Conservation (phyloP, 2,329 filamentous ascomycete genomes). For the Trichoderma koningii region DNA sequence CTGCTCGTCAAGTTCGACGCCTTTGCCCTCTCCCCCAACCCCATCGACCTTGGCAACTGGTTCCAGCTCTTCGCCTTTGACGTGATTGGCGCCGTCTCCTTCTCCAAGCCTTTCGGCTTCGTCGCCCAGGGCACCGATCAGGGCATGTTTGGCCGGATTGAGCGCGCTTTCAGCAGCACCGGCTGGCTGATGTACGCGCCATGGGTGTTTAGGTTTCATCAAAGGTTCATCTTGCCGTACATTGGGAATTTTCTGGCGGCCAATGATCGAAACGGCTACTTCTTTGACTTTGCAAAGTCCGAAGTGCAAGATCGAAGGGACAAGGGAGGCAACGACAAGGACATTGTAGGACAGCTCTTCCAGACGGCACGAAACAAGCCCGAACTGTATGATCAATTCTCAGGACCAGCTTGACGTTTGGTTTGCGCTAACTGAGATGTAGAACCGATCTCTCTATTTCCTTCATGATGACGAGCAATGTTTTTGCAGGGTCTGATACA, state of each 20-base stretch:
- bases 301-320: background rate
- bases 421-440: background rate
- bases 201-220: background rate
- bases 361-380: background rate
- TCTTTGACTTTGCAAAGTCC: background rate
- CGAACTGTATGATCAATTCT: background rate
- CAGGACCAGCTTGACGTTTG: background rate
- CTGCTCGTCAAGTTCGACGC: background rate
- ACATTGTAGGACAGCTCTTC: slow-evolving; percentile 1
- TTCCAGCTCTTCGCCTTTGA: background rate
- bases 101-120: background rate
- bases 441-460: background rate
- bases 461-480: background rate
- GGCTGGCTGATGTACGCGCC: background rate
- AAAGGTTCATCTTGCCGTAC: background rate
- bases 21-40: background rate
- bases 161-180: background rate
- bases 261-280: background rate
- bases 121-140: background rate
- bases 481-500: background rate
- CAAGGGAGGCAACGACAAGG: background rate
- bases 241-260: background rate
- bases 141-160: background rate
- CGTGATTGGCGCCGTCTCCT: background rate
- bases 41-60: background rate